Evolutionary conservation across 2,329 filamentous ascomycete genomes (phyloP).

Genomic region (Bipolaris cookei): DNA sequence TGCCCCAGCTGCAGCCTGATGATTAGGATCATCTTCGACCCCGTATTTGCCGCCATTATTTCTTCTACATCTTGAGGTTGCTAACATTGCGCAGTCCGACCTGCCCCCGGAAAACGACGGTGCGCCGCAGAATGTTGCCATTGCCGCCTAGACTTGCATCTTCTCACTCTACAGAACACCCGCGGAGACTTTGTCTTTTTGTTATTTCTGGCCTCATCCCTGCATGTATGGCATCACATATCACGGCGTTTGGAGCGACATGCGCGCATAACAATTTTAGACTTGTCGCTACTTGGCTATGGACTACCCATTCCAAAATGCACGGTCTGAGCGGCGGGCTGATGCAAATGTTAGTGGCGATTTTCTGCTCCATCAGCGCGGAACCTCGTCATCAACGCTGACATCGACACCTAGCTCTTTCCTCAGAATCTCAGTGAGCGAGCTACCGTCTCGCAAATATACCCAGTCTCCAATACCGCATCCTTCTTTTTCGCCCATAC

Average conservation of each 20-base stretch:
- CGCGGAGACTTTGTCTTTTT: not conserved
- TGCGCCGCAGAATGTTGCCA: slow-evolving; percentile 30
- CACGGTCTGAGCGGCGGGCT: not conserved
- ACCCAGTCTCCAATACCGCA: slow-evolving; percentile 80
- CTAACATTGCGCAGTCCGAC: slow-evolving; percentile 36
- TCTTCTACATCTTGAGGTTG: not conserved
- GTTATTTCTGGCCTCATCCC: not conserved
- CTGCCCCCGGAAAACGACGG: slow-evolving; percentile 38
- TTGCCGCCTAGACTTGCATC: slow-evolving; percentile 30
- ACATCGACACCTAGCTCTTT: slow-evolving; percentile 75
- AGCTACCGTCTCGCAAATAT: slow-evolving; percentile 82
- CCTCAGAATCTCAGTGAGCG: slow-evolving; percentile 73
- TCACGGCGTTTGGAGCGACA: slow-evolving; percentile 18
- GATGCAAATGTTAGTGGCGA: not conserved
- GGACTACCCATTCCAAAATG: slow-evolving; percentile 2
- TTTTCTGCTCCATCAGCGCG: slow-evolving; percentile 27
- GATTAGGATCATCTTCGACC: slow-evolving; percentile 93
- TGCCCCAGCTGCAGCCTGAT: slow-evolving; percentile 97
- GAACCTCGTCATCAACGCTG: slow-evolving; percentile 39
- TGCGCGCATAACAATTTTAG: slow-evolving; percentile 1
- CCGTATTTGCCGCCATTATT: slow-evolving; percentile 59
- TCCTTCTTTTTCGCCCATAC: slow-evolving; percentile 79
- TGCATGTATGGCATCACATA: slow-evolving; percentile 23
- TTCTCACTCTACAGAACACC: not conserved
- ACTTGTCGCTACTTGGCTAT: slow-evolving; percentile 6